These are phyloP conservation scores for Terfezia claveryi DNA, from an alignment of 495 filamentous ascomycete genomes.

Conservation along the genomic window DNA sequence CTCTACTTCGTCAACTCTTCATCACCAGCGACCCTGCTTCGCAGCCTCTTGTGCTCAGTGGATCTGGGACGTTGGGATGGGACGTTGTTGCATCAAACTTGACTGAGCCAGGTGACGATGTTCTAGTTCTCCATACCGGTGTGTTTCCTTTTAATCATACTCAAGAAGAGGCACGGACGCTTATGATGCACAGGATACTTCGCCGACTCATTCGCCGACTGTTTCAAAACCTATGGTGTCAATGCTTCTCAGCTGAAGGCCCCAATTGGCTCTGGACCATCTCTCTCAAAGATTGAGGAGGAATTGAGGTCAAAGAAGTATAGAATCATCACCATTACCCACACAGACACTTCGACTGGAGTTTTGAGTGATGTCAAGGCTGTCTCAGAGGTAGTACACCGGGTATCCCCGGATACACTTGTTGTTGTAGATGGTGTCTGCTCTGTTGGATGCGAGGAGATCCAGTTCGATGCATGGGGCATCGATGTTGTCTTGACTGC, in stretches of 20 bases:
- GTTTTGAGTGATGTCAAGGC: conserved; percentile 77
- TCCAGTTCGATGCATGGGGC: conserved; percentile 83
- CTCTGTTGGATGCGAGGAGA: conserved; percentile 88
- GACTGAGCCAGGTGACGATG: conserved; percentile 67
- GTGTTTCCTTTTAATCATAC: neutral
- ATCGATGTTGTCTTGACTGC: conserved; percentile 86
- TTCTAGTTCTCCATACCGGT: conserved; percentile 65
- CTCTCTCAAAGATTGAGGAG: conserved; percentile 63
- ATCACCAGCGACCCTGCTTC: conserved; percentile 58
- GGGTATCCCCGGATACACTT: conserved; percentile 72
- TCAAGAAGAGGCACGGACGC: neutral
- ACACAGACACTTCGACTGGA: conserved; percentile 92
- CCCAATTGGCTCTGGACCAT: conserved; percentile 70
- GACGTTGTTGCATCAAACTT: conserved; percentile 85
- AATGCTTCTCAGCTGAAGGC: conserved; percentile 74
- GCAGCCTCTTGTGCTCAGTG: conserved; percentile 82
- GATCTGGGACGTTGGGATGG: conserved; percentile 91
- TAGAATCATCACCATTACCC: conserved; percentile 81
- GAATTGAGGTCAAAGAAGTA: conserved; percentile 74
- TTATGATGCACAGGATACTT: conserved; percentile 50
- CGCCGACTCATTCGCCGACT: conserved; percentile 81
- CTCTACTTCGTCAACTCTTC: conserved; percentile 79
- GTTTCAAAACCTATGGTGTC: conserved; percentile 73
- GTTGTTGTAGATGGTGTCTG: conserved; percentile 90
- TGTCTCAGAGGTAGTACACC: conserved; percentile 57